These are phyloP conservation scores for Myrica gale DNA, from an alignment of 306 rosid species.

Conservation along the genomic window DNA sequence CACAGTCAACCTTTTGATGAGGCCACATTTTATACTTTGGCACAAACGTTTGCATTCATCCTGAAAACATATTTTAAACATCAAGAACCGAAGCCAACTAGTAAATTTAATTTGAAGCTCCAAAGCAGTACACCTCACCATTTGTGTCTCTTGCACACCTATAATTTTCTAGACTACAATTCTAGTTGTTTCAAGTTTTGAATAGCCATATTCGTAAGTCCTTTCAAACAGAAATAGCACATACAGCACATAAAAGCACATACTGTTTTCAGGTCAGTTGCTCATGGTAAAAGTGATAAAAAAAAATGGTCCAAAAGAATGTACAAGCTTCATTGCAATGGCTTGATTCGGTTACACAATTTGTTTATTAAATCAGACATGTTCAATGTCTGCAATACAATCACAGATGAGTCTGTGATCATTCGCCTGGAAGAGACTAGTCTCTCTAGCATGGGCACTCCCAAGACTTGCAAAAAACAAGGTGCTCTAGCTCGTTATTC, in stretches of 20 bases:
- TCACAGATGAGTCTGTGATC: not conserved
- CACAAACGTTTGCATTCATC: slow-evolving; percentile 83
- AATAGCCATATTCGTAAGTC: not conserved
- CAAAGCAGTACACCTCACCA: slow-evolving; percentile 6
- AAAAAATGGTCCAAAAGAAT: not conserved
- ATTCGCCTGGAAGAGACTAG: not conserved
- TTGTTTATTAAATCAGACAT: not conserved
- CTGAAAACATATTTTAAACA: slow-evolving; percentile 45
- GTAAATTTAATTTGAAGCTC: slow-evolving; percentile 1
- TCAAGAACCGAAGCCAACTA: slow-evolving; percentile 21
- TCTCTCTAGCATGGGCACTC: not conserved
- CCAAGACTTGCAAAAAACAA: not conserved
- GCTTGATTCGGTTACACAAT: not conserved
- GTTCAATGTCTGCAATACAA: not conserved
- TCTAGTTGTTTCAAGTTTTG: slow-evolving; percentile 1
- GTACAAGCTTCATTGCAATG: not conserved
- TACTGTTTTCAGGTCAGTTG: not conserved
- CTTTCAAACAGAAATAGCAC: not conserved
- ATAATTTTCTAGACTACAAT: not conserved
- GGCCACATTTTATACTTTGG: slow-evolving; percentile 74
- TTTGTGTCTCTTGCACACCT: not conserved
- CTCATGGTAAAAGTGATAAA: not conserved
- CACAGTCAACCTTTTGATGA: slow-evolving; percentile 70
- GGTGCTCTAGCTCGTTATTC: not conserved
- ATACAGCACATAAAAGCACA: not conserved